Evolutionary conservation across 257 asterid genomes (phyloP).

Genomic region (Nicotiana sylvestris): DNA sequence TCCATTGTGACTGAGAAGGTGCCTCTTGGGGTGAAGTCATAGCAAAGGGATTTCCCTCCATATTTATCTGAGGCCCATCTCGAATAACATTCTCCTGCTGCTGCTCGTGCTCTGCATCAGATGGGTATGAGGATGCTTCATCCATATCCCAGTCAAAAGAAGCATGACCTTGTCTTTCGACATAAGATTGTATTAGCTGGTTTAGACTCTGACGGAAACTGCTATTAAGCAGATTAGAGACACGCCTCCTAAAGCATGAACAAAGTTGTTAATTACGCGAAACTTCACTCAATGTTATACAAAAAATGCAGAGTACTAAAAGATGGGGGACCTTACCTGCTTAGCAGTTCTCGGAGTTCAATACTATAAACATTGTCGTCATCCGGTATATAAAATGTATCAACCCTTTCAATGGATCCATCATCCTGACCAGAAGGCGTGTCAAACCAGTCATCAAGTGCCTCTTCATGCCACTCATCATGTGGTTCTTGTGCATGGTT

Average conservation of each 20-base stretch:
- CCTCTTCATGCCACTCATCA: conserved; percentile 64
- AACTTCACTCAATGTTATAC: not conserved
- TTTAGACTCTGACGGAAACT: conserved; percentile 69
- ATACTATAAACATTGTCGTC: conserved; percentile 53
- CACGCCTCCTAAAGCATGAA: conserved; percentile 63
- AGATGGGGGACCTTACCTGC: conserved; percentile 39
- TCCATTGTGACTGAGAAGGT: conserved; percentile 41
- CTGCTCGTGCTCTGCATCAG: conserved; percentile 38
- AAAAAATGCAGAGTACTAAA: not conserved
- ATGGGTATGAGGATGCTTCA: conserved; percentile 39
- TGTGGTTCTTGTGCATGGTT: conserved; percentile 41
- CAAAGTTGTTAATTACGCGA: not conserved
- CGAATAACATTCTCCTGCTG: conserved; percentile 36
- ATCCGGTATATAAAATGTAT: conserved; percentile 38
- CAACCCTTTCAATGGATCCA: conserved; percentile 36
- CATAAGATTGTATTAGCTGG: conserved; percentile 64
- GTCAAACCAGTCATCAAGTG: conserved; percentile 63
- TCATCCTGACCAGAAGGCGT: conserved; percentile 51
- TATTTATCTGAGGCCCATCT: conserved; percentile 23
- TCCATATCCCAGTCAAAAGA: conserved; percentile 62
- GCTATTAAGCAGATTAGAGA: conserved; percentile 77
- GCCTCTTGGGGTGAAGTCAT: conserved; percentile 30
- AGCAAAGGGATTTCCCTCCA: conserved; percentile 33
- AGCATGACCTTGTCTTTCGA: conserved; percentile 57
- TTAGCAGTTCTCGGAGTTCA: conserved; percentile 81